These are phyloP conservation scores for Puccinia triticina DNA, from an alignment of 1,284 basidiomycete genomes.

Conservation along the genomic window DNA sequence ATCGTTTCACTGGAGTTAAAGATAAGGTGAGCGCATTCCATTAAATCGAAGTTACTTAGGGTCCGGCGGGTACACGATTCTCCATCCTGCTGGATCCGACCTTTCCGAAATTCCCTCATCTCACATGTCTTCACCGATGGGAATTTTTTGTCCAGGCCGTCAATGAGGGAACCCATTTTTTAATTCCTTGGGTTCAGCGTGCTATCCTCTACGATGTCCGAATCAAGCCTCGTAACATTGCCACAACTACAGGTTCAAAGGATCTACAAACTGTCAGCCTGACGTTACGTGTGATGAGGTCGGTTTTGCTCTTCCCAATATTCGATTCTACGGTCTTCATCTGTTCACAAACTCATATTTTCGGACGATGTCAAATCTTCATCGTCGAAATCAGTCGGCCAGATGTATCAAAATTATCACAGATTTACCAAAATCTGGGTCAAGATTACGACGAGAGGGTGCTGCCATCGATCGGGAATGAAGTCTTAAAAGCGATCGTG, in stretches of 20 bases:
- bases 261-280: slow-evolving; percentile 97
- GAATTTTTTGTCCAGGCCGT: slow-evolving; percentile 67
- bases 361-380: not conserved
- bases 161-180: slow-evolving; percentile 94
- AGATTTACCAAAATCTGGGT: slow-evolving; percentile 93
- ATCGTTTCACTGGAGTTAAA: slow-evolving; percentile 91
- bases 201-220: slow-evolving; percentile 97
- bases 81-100: not conserved
- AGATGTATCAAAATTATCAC: slow-evolving; percentile 81
- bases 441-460: slow-evolving; percentile 97
- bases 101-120: not conserved
- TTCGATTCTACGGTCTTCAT: not conserved
- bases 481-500: slow-evolving; percentile 95
- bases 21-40: slow-evolving; percentile 65
- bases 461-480: slow-evolving; percentile 78
- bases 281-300: slow-evolving; percentile 89
- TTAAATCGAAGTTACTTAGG: slow-evolving; percentile 51
- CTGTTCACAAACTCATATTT: not conserved
- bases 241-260: slow-evolving; percentile 92
- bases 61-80: slow-evolving; percentile 6
- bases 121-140: not conserved
- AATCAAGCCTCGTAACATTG: slow-evolving; percentile 96
- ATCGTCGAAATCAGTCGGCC: slow-evolving; percentile 65
- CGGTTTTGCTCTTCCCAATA: not conserved
- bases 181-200: slow-evolving; percentile 90